phyloP scores from a whole-genome alignment of 139 green algal species.

The Volvox africanus region DNA sequence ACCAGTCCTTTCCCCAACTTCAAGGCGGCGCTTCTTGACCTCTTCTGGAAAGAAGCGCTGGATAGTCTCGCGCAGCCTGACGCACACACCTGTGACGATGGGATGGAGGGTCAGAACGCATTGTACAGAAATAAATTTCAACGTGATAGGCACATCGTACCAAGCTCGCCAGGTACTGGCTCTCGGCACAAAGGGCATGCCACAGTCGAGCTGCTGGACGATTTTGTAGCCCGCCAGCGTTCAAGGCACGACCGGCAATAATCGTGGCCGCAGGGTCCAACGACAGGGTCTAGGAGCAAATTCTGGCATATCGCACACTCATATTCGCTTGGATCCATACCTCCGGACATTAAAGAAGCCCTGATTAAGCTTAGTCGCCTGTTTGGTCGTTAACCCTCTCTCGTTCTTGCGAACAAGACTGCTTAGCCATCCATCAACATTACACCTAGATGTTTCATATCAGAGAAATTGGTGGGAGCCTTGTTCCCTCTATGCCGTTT shows the following conservation, averaged over 20 bases:
- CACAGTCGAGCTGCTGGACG: neutral
- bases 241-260: neutral
- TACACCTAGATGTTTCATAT: too few species aligned
- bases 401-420: neutral
- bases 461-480: too few species aligned
- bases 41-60: conserved; percentile 14
- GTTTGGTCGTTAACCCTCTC: neutral
- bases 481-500: too few species aligned
- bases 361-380: neutral
- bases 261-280: conserved; percentile 23
- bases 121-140: neutral
- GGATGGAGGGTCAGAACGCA: too few species aligned
- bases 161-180: neutral
- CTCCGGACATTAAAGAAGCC: too few species aligned
- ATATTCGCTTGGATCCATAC: neutral
- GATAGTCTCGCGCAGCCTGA: conserved; percentile 27
- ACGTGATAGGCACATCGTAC: neutral
- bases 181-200: conserved; percentile 18
- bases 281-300: conserved; percentile 31
- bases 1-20: neutral
- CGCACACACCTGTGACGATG: neutral
- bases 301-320: conserved; percentile 12
- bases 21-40: neutral
- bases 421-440: too few species aligned
- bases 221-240: neutral